phyloP scores from a whole-genome alignment of 352 stramenopile species.

The Phytopythium chamaehyphon region DNA sequence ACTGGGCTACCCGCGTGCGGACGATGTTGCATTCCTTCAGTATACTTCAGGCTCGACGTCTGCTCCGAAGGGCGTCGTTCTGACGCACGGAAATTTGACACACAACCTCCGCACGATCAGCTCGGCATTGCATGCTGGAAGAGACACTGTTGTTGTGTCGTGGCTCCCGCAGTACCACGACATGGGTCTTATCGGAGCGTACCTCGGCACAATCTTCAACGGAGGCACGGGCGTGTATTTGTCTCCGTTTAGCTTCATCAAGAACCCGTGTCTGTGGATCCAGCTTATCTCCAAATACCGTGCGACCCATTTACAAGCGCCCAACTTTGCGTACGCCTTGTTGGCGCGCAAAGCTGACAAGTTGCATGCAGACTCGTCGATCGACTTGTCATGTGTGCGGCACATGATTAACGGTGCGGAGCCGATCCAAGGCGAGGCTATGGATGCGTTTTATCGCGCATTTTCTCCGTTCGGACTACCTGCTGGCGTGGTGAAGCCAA shows the following conservation, averaged over 20 bases:
- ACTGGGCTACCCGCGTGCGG: constrained; percentile 21
- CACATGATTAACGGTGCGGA: constrained; percentile 99
- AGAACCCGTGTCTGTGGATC: constrained; percentile 95
- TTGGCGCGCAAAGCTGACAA: constrained; percentile 91
- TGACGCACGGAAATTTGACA: constrained; percentile 95
- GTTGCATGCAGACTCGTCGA: constrained; percentile 20
- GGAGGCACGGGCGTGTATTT: constrained; percentile 95
- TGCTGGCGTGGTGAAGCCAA: constrained; percentile 91
- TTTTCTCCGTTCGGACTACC: constrained; percentile 89
- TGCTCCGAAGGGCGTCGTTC: constrained; percentile 97
- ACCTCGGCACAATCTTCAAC: constrained; percentile 79
- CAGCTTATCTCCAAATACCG: constrained; percentile 81
- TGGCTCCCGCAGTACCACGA: constrained; percentile 99
- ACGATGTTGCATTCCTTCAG: constrained; percentile 96
- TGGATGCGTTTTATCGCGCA: constrained; percentile 85
- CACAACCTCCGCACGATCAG: constrained; percentile 97
- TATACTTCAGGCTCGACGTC: constrained; percentile 99
- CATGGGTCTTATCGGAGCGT: constrained; percentile 99
- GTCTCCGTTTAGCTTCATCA: constrained; percentile 97
- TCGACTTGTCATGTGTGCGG: constrained; percentile 92
- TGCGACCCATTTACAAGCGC: constrained; percentile 97
- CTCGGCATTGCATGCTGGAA: constrained; percentile 84
- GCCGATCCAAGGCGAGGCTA: constrained; percentile 89
- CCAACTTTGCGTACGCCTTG: constrained; percentile 98
- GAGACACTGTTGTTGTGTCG: constrained; percentile 93